These are phyloP conservation scores for Chrysanthemum lavandulifolium DNA, from an alignment of 129 eudicot species.

Conservation along the genomic window DNA sequence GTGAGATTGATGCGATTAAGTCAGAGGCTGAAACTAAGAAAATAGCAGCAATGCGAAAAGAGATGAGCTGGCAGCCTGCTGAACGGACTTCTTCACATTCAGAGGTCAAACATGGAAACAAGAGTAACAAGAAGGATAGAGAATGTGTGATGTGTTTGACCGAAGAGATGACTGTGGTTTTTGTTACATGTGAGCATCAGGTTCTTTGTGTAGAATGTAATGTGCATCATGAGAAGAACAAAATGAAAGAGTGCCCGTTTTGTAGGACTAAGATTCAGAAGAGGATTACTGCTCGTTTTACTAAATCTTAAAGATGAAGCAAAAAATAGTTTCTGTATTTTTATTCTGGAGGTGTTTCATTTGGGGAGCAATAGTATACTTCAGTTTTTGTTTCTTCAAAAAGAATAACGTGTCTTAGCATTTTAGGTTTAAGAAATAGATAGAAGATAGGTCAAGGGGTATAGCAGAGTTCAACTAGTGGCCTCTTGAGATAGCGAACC, in stretches of 20 bases:
- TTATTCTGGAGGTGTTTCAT: neutral
- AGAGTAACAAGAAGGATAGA: slow-evolving; percentile 28
- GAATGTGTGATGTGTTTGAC: slow-evolving; percentile 79
- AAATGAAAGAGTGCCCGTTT: slow-evolving; percentile 62
- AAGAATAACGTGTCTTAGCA: neutral
- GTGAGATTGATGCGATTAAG: slow-evolving; percentile 36
- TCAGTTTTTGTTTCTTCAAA: neutral
- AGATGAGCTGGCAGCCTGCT: slow-evolving; percentile 24
- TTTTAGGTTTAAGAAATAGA: slow-evolving; percentile 6
- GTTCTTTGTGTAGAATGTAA: slow-evolving; percentile 61
- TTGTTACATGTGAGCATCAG: slow-evolving; percentile 76
- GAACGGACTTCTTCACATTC: neutral
- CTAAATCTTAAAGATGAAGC: slow-evolving; percentile 17
- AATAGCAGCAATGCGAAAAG: slow-evolving; percentile 34
- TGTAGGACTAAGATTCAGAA: slow-evolving; percentile 57
- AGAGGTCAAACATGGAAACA: neutral
- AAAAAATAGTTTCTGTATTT: neutral
- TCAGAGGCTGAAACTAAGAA: slow-evolving; percentile 35
- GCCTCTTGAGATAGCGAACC: slow-evolving; percentile 21
- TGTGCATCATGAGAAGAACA: slow-evolving; percentile 49
- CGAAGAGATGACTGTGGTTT: slow-evolving; percentile 56
- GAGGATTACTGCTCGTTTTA: slow-evolving; percentile 43
- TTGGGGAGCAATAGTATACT: neutral
- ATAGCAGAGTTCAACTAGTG: slow-evolving; percentile 11
- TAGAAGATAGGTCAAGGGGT: slow-evolving; percentile 11